Base-by-base conservation (phyloP, 768 basidiomycete genomes). In the Panaeolus papilionaceus region DNA sequence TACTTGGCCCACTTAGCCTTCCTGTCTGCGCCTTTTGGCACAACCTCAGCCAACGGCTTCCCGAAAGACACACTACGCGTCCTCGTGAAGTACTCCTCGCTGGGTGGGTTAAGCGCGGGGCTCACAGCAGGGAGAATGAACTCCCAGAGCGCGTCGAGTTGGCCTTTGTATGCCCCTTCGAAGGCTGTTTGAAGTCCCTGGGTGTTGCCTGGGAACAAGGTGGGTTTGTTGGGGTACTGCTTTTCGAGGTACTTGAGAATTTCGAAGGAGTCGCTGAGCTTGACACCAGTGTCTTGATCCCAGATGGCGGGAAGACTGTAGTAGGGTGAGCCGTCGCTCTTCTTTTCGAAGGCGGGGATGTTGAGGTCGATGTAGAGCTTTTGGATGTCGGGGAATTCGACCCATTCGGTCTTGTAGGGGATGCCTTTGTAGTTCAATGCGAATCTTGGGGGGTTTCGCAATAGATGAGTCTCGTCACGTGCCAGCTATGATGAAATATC, bases 221-320 rank as follows among this genome's bases (percentile, higher is more conserved):
- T 66, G 2, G 77, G 80, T 0, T 78, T 77, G 47, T 79, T 76
- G 0, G 86, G 84, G 73, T 85, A 88, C 2, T 78, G 75, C 8
- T 78, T 70, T 66, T 88, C 86, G 39, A 88, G 77, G 71, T 88
- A 86, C 11, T 77, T 68, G 0, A 83, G 84, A 69, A 88, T 87
- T 37, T 66, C 71, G 28, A 73, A 61, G 0, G 85, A 85, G 33
- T 87, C 83, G 12, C 78, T 65, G 20, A 86, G 64, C 28, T 78
- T 66, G 0, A 69, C 67, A 7, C 77, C 75, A 0, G 84, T 85
- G 66, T 71, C 71, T 2, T 80, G 79, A 71, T 88, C 85, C 63
- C 80, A 72, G 66, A 88, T 85, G 42, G 81, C 75, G 9, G 87
- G 87, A 1, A 86, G 72, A 14, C 79, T 84, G 72, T 84, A 83